Percentiles rank a stretch among this genome's conserved stretches.
phyloP scores from a whole-genome alignment of 306 rosid species.

The Cucumis cinereus region DNA sequence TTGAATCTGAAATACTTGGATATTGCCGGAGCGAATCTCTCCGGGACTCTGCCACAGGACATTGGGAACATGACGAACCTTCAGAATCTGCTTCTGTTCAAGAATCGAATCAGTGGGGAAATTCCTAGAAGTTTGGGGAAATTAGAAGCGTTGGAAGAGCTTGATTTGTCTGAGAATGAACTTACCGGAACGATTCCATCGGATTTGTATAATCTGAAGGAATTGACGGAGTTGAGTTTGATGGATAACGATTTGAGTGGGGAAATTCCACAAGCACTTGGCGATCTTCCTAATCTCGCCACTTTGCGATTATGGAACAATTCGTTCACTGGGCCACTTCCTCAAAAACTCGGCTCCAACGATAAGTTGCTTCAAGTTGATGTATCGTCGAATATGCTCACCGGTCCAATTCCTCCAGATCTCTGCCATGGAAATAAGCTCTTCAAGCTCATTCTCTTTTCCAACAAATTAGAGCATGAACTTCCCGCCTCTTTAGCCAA shows the following conservation, averaged over 20 bases:
- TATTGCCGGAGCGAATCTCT: conserved; percentile 39
- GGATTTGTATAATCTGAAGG: conserved; percentile 21
- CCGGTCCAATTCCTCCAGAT: conserved; percentile 58
- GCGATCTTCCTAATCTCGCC: conserved; percentile 52
- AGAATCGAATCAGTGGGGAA: conserved; percentile 39
- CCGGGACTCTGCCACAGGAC: conserved; percentile 45
- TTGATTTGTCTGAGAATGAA: conserved; percentile 75
- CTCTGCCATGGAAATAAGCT: conserved; percentile 57
- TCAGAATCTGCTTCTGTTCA: conserved; percentile 46
- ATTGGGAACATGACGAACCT: conserved; percentile 60
- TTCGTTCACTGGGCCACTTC: conserved; percentile 56
- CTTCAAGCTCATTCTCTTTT: conserved; percentile 46
- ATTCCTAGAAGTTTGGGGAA: conserved; percentile 57
- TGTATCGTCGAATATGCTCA: conserved; percentile 60
- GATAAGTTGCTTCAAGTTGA: conserved; percentile 38
- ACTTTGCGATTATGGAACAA: conserved; percentile 58
- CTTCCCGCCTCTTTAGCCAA: conserved; percentile 35
- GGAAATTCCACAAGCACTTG: conserved; percentile 51
- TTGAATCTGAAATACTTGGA: conserved; percentile 57
- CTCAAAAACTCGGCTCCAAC: conserved; percentile 51
- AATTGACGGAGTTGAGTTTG: conserved; percentile 36
- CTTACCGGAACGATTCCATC: conserved; percentile 59
- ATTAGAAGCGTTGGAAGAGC: conserved; percentile 28
- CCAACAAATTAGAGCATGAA: conserved; percentile 23
- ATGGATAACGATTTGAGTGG: conserved; percentile 53